phyloP scores from a whole-genome alignment of 176 grass and related monocot species.

The Tillandsia leiboldiana region DNA sequence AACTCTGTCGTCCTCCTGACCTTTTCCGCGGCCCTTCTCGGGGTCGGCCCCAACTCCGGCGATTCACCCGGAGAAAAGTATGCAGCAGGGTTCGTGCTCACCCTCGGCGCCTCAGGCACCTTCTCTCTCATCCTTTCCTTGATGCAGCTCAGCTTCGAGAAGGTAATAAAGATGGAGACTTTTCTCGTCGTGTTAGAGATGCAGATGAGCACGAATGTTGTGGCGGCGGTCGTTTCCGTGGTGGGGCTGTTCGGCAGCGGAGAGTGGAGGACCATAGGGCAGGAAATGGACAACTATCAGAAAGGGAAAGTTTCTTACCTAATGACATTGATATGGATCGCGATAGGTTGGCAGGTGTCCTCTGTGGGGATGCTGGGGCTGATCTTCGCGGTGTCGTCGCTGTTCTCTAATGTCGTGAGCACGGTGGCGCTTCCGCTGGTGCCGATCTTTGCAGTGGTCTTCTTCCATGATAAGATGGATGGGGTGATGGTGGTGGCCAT shows the following conservation, averaged over 20 bases:
- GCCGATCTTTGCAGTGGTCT: conserved; percentile 70
- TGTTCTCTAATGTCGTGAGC: conserved; percentile 94
- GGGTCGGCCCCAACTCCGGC: conserved; percentile 34
- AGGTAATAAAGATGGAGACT: conserved; percentile 80
- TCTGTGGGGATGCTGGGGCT: conserved; percentile 77
- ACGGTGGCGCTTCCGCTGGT: conserved; percentile 69
- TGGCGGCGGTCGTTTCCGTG: conserved; percentile 44
- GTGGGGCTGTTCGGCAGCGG: conserved; percentile 73
- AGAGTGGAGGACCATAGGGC: conserved; percentile 60
- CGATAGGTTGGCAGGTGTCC: conserved; percentile 63
- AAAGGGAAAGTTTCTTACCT: conserved; percentile 73
- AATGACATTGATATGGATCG: conserved; percentile 66
- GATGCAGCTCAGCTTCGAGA: conserved; percentile 79
- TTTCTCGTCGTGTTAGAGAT: conserved; percentile 59
- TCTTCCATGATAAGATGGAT: conserved; percentile 85
- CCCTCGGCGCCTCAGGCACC: conserved; percentile 40
- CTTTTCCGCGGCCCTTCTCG: conserved; percentile 53
- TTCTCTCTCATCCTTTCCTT: conserved; percentile 82
- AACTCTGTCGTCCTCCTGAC: conserved; percentile 80
- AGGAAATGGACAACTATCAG: conserved; percentile 48
- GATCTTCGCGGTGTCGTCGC: conserved; percentile 78
- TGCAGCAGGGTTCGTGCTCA: conserved; percentile 46
- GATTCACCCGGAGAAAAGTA: conserved; percentile 38
- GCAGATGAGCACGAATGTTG: conserved; percentile 64
- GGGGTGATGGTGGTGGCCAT: conserved; percentile 68